A percentile compares a stretch with the other conserved stretches of the same genome.
Evolutionary conservation across 2,329 filamentous ascomycete genomes (phyloP).

Genomic region (Bipolaris zeicola): DNA sequence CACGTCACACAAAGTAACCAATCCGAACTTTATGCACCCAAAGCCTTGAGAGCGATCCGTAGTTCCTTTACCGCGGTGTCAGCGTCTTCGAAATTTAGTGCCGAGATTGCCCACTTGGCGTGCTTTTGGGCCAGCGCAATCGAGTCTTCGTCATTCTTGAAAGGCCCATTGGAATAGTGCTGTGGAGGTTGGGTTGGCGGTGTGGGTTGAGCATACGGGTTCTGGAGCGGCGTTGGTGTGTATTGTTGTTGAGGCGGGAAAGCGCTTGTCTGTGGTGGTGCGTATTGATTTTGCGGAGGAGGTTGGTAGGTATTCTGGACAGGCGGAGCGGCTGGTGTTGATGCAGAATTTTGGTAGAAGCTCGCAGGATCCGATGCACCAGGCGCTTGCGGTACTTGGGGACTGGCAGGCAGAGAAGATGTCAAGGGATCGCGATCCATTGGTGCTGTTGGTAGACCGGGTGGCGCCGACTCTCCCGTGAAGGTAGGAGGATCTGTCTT

Average conservation of each 20-base stretch:
- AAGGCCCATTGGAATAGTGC: conserved; percentile 43
- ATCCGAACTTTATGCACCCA: conserved; percentile 62
- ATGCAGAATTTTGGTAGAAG: conserved; percentile 46
- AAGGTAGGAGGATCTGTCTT: conserved; percentile 53
- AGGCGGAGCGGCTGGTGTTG: conserved; percentile 42
- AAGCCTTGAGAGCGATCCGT: conserved; percentile 69
- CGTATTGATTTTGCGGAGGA: conserved; percentile 29
- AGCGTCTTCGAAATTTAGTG: conserved; percentile 94
- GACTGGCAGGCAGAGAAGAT: conserved; percentile 26
- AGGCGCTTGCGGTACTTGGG: conserved; percentile 31
- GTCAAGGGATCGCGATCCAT: conserved; percentile 37
- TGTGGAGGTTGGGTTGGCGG: conserved; percentile 10
- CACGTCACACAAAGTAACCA: neutral
- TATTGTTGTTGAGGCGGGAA: conserved; percentile 5
- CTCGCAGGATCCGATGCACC: conserved; percentile 32
- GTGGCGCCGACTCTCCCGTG: conserved; percentile 45
- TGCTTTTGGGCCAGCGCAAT: conserved; percentile 89
- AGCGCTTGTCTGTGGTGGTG: conserved; percentile 4
- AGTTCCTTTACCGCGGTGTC: conserved; percentile 87
- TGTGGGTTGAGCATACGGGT: too few species aligned
- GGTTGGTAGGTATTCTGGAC: conserved; percentile 21
- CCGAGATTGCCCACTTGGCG: conserved; percentile 95
- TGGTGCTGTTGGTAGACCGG: conserved; percentile 46
- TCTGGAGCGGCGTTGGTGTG: neutral
- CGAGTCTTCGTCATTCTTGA: conserved; percentile 69